Conservation (phyloP, 805 yeast genomes). For the Maudiozyma barnettii region DNA sequence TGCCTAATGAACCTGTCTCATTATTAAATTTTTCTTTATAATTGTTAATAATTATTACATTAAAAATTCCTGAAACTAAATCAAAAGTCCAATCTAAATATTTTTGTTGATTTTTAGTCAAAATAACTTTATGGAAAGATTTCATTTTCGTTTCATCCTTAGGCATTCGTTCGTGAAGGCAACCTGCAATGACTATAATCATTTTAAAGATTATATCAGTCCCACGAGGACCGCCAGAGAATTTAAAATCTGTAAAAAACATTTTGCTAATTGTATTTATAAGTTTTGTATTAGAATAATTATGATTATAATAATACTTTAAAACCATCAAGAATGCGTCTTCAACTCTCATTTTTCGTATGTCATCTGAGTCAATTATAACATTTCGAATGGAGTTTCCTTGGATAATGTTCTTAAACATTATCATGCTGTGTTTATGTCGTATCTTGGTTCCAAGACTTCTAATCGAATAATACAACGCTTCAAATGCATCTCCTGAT, state of each 20-base stretch:
- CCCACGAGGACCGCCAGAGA: not conserved
- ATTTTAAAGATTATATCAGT: not conserved
- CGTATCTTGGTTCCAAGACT: conserved; percentile 4
- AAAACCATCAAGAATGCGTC: not conserved
- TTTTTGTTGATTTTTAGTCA: not conserved
- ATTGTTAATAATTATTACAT: not conserved
- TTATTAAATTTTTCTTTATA: conserved; percentile 11
- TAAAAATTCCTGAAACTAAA: not conserved
- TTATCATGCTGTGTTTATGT: not conserved
- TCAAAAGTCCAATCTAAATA: not conserved
- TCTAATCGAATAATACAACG: conserved; percentile 4
- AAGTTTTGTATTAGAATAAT: not conserved
- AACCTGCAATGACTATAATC: conserved; percentile 7
- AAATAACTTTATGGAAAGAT: not conserved
- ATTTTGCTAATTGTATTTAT: not conserved
- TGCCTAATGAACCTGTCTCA: conserved; percentile 22
- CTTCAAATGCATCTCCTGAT: not conserved
- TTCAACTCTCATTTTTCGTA: not conserved
- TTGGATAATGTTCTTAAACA: not conserved
- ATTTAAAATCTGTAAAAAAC: not conserved
- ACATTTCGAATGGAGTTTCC: not conserved
- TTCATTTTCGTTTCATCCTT: not conserved
- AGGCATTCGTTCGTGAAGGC: conserved; percentile 2
- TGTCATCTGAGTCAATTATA: not conserved
- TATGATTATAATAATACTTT: conserved; percentile 2